These are phyloP conservation scores for Phanerochaete sordida DNA, from an alignment of 768 basidiomycete genomes.

Conservation along the genomic window DNA sequence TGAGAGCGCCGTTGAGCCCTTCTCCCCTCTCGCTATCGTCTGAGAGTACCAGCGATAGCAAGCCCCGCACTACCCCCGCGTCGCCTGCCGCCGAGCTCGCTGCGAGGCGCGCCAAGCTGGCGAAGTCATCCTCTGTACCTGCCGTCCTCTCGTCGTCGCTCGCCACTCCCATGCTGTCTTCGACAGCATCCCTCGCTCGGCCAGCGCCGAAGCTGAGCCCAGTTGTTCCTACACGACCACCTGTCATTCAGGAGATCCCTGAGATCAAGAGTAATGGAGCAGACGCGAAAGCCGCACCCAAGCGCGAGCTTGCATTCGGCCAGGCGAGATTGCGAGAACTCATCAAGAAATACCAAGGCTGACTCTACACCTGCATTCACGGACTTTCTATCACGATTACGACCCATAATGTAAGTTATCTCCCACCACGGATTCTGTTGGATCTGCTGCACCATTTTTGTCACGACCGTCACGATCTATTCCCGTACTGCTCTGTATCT, in stretches of 20 bases:
- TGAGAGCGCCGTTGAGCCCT: neutral
- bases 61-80: neutral
- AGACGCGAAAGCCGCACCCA: conserved; percentile 6
- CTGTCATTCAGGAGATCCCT: conserved; percentile 30
- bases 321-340: conserved; percentile 74
- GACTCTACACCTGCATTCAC: conserved; percentile 5
- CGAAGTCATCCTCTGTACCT: conserved; percentile 66
- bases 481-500: neutral
- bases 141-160: conserved; percentile 69
- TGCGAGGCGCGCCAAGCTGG: conserved; percentile 30
- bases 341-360: conserved; percentile 77
- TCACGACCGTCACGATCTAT: conserved; percentile 8
- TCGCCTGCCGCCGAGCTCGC: conserved; percentile 15
- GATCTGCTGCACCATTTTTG: neutral
- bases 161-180: conserved; percentile 68
- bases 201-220: conserved; percentile 31
- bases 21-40: neutral
- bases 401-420: neutral
- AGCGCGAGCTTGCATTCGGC: conserved; percentile 64
- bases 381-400: neutral
- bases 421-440: neutral
- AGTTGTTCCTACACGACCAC: conserved; percentile 14
- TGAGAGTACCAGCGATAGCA: neutral
- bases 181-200: conserved; percentile 72
- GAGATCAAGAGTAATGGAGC: neutral